Evolutionary conservation across 768 basidiomycete genomes (phyloP), one percentile per base, ranked within the genome.

Genomic region (Gloeopeniophorella convolvens): DNA sequence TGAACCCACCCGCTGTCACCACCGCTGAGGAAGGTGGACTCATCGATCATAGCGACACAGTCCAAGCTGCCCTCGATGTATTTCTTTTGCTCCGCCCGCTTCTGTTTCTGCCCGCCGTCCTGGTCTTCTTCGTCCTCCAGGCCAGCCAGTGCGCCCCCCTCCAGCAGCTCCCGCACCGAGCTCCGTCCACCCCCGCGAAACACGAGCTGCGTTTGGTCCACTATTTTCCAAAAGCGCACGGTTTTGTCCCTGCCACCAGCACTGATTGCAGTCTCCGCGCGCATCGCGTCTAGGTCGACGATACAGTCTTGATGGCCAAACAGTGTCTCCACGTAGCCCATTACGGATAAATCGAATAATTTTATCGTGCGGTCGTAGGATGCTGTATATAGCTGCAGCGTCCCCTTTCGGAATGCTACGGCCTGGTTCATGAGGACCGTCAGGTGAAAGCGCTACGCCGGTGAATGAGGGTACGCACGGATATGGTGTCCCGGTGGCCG

Each of bases 251-350:
- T 74, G 0, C 82, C 89, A 16, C 95, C 96, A 5, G 85, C 86
- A 30, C 85, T 93, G 16, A 97, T 80, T 13, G 86, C 88, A 1
- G 82, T 81, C 59, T 97, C 92, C 6, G 80, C 80, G 28, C 87
- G 82, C 13, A 98, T 77, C 5, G 90, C 75, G 55, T 93, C 89
- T 5, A 99, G 60, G 4, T 76, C 72, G 13, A 88, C 70, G 24
- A 96, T 80, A 24, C 80, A 77, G 61, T 97, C 94, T 69, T 98
- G 95, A 63, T 99, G 96, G 1, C 96, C 96, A 63, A 95, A 99
- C 4, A 98, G 72, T 7, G 95, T 97, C 65, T 99, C 95, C 48
- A 98, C 85, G 61, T 93, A 92, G 9, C 90, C 92, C 75, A 95
- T 79, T 5, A 89, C 88, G 9, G 70, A 76, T 39, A 78, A 70